Base-by-base conservation (phyloP, 768 basidiomycete species). In the Collybia nuda region DNA sequence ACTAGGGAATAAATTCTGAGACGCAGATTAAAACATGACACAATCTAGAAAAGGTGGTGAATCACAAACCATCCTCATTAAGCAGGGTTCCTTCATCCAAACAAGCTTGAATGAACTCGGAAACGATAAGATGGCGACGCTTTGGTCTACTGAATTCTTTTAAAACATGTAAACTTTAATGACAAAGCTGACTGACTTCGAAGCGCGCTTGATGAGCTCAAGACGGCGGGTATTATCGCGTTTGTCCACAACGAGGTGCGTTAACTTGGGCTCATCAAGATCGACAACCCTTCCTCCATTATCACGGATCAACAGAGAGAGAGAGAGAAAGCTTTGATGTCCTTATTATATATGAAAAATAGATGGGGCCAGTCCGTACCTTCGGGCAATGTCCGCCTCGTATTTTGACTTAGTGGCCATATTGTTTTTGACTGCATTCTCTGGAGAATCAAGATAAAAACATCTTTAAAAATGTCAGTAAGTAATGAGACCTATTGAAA, bases 371-470 rank as follows among this genome's bases (percentile, higher is more conserved):
- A 22, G 6, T 6, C 64, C 75, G 56, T 50, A 87, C 92, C 75
- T 78, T 54, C 74, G 59, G 24, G 69, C 69, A 29, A 90, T 79
- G 0, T 74, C 76, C 22, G 69, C 67, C 59, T 80, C 80, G 37
- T 80, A 59, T 63, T 78, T 80, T 41, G 78, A 63, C 44, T 79
- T 80, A 28, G 86, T 73, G 2, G 53, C 40, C 76, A 96, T 81
- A 8, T 77, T 81, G 54, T 91, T 78, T 62, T 74, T 70, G 6
- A 63, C 67, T 0, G 94, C 92, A 58, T 93, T 93, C 18, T 75
- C 75, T 0, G 85, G 79, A 2, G 89, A 81, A 65, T 98, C 95
- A 32, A 98, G 74, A 67, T 97, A 98, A 67, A 96, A 95, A 57
- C 82, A 84, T 54, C 92, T 94, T 47, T 15, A 47, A n/a, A 21